Evolutionary conservation across 345 rosid species (phyloP).

Genomic region (Triadica sebifera): DNA sequence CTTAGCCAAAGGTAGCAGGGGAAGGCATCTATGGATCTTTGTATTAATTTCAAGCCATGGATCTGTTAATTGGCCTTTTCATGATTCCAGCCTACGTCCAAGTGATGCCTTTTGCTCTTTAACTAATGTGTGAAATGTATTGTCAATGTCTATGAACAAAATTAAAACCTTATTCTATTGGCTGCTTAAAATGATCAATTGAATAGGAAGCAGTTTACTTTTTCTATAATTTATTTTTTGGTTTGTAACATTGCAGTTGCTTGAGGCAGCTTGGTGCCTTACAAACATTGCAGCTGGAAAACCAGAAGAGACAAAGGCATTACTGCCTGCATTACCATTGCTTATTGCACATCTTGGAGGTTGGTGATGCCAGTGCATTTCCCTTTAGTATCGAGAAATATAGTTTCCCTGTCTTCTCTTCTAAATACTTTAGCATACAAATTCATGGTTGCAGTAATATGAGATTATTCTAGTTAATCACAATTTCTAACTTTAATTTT

Average conservation of each 20-base stretch:
- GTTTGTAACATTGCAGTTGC: conserved; percentile 58
- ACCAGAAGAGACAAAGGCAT: conserved; percentile 88
- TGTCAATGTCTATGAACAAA: not conserved
- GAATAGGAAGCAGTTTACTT: not conserved
- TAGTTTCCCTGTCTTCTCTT: not conserved
- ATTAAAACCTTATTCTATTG: no score
- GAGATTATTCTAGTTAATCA: not conserved
- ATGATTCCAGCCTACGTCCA: not conserved
- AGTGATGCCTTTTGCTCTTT: not conserved
- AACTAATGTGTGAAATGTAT: not conserved
- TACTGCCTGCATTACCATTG: conserved; percentile 81
- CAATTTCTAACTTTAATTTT: not conserved
- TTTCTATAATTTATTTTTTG: not conserved
- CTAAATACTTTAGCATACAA: not conserved
- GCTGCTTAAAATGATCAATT: no score
- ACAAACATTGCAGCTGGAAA: conserved; percentile 96
- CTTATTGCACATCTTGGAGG: conserved; percentile 97
- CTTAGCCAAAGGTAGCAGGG: not conserved
- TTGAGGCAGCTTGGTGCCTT: conserved; percentile 98
- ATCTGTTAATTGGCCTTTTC: conserved; percentile 1
- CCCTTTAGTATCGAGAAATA: conserved; percentile 3
- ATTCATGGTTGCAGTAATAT: not conserved
- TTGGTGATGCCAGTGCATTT: conserved; percentile 27
- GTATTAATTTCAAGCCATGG: not conserved
- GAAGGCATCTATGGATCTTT: not conserved